Percentiles rank a stretch among this genome's conserved stretches.
These are phyloP conservation scores for Heterococcus sp. DNA, from an alignment of 108 stramenopile genomes.

Conservation along the genomic window DNA sequence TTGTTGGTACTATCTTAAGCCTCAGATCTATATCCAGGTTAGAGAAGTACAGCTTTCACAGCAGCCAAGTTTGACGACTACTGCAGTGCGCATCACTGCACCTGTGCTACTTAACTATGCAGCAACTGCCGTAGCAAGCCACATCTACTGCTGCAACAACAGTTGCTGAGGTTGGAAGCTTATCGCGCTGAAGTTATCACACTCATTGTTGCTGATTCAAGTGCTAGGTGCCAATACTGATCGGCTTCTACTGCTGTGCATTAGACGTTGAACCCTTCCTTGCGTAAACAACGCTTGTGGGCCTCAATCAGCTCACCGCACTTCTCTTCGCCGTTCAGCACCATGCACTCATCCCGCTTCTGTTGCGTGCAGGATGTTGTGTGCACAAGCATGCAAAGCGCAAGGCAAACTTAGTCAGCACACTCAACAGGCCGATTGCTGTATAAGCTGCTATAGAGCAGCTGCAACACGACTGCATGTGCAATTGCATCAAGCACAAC, in stretches of 20 bases:
- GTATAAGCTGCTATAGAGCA: no score
- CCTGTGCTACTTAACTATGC: neutral
- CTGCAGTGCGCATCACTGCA: neutral
- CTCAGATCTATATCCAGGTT: no score
- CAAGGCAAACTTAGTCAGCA: no score
- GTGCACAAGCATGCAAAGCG: neutral
- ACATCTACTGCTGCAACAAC: no score
- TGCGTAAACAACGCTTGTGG: conserved; percentile 85
- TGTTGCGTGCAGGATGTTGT: neutral
- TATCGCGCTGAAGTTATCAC: neutral
- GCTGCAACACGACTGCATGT: neutral
- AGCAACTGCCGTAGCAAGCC: no score
- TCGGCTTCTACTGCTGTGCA: neutral
- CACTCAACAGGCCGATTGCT: neutral
- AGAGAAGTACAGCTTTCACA: no score
- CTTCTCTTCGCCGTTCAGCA: conserved; percentile 80
- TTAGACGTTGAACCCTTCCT: conserved; percentile 90
- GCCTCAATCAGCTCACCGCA: conserved; percentile 85
- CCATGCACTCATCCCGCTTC: conserved; percentile 84
- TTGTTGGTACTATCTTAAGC: no score
- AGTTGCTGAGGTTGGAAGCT: conserved; percentile 1
- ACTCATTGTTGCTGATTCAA: neutral
- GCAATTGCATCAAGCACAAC: neutral
- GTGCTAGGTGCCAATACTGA: neutral
- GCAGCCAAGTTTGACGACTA: neutral